A percentile compares a stretch with the other conserved stretches of the same genome.
phyloP scores from a whole-genome alignment of 169 alveolate genomes.

The Perkinsus marinus region DNA sequence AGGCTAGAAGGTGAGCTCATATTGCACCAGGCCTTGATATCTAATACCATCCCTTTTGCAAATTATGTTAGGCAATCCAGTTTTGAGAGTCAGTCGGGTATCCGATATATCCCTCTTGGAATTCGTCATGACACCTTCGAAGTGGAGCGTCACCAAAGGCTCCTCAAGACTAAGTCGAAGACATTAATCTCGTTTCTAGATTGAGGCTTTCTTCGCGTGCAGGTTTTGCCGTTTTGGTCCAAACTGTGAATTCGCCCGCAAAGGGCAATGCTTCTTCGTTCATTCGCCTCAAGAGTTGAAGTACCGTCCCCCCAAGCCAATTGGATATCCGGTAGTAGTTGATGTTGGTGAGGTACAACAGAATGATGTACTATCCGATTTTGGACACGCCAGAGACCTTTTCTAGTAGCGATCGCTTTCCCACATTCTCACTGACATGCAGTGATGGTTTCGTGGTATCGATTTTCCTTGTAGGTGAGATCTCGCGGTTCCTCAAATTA shows the following conservation, averaged over 20 bases:
- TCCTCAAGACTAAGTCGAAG: not conserved
- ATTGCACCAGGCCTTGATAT: not conserved
- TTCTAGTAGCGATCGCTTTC: too few relatives aligned
- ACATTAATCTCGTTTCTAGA: too few relatives aligned
- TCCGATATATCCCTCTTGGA: not conserved
- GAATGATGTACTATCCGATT: too few relatives aligned
- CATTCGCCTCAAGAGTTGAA: not conserved
- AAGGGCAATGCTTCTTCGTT: not conserved
- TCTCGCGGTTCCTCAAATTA: not conserved
- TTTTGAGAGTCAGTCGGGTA: not conserved
- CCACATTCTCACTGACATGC: too few relatives aligned
- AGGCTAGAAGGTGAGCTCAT: not conserved
- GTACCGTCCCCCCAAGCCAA: not conserved
- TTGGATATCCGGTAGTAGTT: not conserved
- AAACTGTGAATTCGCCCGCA: not conserved
- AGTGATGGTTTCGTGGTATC: too few relatives aligned
- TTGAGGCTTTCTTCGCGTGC: not conserved
- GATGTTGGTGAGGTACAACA: not conserved
- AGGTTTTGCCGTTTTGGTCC: not conserved
- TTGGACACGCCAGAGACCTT: too few relatives aligned
- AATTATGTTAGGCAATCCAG: not conserved
- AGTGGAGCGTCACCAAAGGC: not conserved
- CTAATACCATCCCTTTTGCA: not conserved
- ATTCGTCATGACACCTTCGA: not conserved
- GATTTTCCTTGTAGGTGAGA: not conserved